Conservation (phyloP, 1,284 basidiomycete genomes). For the Apiotrichum gracile region DNA sequence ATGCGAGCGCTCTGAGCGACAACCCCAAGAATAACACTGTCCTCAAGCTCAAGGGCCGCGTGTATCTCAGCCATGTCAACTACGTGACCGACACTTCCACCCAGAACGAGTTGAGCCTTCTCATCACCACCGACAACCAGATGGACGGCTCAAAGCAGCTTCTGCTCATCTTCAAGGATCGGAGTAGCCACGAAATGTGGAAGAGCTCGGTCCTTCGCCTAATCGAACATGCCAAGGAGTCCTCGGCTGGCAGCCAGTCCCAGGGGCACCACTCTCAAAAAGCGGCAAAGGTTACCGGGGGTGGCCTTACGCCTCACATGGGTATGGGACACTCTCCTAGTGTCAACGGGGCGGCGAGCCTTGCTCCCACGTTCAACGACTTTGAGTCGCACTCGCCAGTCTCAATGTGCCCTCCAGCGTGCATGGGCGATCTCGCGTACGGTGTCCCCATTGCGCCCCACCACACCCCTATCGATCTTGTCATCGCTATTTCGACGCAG, state of each 20-base stretch:
- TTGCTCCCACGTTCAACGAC: conserved; percentile 8
- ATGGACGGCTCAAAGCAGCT: conserved; percentile 88
- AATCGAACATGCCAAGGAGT: conserved; percentile 47
- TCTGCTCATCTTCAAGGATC: conserved; percentile 87
- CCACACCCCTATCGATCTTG: conserved; percentile 84
- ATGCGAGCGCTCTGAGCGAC: neutral
- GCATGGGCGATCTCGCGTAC: conserved; percentile 28
- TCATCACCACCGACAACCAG: conserved; percentile 61
- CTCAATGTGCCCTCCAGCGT: conserved; percentile 3
- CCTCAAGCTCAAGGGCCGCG: conserved; percentile 84
- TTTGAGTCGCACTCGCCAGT: neutral
- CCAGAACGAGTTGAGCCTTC: conserved; percentile 77
- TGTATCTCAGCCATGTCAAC: conserved; percentile 88
- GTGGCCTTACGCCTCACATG: neutral
- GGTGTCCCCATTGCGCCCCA: conserved; percentile 55
- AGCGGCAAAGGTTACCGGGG: too few species aligned
- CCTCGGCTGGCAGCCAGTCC: neutral
- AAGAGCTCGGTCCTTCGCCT: conserved; percentile 68
- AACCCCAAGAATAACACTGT: conserved; percentile 40
- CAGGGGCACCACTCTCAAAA: too few species aligned
- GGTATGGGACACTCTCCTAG: conserved; percentile 4
- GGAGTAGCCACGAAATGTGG: conserved; percentile 84
- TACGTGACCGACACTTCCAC: conserved; percentile 72
- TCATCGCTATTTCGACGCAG: conserved; percentile 84
- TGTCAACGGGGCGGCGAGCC: conserved; percentile 10